phyloP scores from a whole-genome alignment of 495 filamentous ascomycete genomes.

The Penicillium coffeae region DNA sequence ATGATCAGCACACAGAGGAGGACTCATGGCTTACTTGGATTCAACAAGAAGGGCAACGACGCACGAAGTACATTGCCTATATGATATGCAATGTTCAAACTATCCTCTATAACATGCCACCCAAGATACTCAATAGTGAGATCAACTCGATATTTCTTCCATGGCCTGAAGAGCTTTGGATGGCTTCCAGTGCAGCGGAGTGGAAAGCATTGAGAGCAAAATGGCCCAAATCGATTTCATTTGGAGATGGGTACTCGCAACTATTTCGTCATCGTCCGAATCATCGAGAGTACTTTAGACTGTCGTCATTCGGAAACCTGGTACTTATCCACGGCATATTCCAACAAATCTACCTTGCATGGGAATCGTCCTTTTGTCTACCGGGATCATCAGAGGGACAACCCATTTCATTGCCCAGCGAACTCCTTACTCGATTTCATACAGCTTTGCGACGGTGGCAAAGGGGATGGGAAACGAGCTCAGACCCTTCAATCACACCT shows the following conservation, averaged over 20 bases:
- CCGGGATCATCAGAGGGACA: slow-evolving; percentile 12
- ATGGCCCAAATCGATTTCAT: slow-evolving; percentile 1
- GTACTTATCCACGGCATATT: slow-evolving; percentile 33
- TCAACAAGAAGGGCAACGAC: slow-evolving; percentile 1
- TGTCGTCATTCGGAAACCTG: slow-evolving; percentile 28
- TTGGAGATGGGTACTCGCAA: slow-evolving; percentile 3
- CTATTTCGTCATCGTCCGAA: not conserved
- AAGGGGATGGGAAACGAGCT: slow-evolving; percentile 26
- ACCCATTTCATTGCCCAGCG: not conserved
- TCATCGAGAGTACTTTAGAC: not conserved
- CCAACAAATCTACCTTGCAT: slow-evolving; percentile 26
- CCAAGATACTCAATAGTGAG: slow-evolving; percentile 13
- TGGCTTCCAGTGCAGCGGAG: not conserved
- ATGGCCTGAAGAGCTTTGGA: slow-evolving; percentile 10
- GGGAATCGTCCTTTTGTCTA: slow-evolving; percentile 34
- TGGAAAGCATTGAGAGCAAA: slow-evolving; percentile 9
- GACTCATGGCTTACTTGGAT: slow-evolving; percentile 3
- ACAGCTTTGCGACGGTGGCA: slow-evolving; percentile 40
- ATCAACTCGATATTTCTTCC: slow-evolving; percentile 13
- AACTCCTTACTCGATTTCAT: slow-evolving; percentile 18
- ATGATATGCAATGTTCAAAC: slow-evolving; percentile 13
- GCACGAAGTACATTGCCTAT: slow-evolving; percentile 12
- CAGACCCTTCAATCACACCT: slow-evolving; percentile 32
- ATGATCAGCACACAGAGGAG: not conserved
- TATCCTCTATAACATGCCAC: slow-evolving; percentile 15